A percentile compares a stretch with the other conserved stretches of the same genome.
Evolutionary conservation across 257 asterid species (phyloP).

Genomic region (Prunella vulgaris): DNA sequence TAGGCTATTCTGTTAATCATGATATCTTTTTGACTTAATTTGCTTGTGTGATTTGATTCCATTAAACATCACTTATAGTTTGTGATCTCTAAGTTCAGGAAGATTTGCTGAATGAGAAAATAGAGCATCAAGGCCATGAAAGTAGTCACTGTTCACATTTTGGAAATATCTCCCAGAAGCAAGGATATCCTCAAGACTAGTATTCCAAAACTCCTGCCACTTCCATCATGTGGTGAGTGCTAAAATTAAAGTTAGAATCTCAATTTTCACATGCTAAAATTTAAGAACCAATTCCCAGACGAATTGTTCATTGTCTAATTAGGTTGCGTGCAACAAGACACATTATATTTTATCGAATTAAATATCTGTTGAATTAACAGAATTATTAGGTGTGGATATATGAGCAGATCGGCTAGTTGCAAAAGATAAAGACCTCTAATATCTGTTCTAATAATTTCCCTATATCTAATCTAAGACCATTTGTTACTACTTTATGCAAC

Average conservation of each 20-base stretch:
- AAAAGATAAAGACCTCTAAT: neutral
- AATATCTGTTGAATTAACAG: neutral
- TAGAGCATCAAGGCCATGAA: slow-evolving; percentile 25
- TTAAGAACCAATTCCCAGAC: neutral
- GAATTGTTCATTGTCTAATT: neutral
- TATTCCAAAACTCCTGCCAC: slow-evolving; percentile 16
- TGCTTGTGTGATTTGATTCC: slow-evolving; percentile 3
- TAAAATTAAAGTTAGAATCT: neutral
- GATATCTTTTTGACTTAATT: neutral
- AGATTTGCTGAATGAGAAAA: slow-evolving; percentile 17
- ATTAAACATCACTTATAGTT: neutral
- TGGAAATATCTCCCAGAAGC: slow-evolving; percentile 19
- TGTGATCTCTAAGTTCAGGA: slow-evolving; percentile 34
- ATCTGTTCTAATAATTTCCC: neutral
- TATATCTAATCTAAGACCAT: neutral
- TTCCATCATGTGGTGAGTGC: slow-evolving; percentile 48
- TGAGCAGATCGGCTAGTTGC: neutral
- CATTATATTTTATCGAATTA: neutral
- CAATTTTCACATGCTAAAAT: neutral
- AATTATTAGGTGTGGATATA: neutral
- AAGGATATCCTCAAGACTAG: slow-evolving; percentile 14
- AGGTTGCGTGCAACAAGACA: neutral
- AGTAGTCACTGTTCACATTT: slow-evolving; percentile 18
- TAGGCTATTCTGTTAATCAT: neutral
- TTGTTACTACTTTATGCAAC: neutral